Evolutionary conservation across 139 green algal species (phyloP).

Genomic region (Chlamydomonas sp.): DNA sequence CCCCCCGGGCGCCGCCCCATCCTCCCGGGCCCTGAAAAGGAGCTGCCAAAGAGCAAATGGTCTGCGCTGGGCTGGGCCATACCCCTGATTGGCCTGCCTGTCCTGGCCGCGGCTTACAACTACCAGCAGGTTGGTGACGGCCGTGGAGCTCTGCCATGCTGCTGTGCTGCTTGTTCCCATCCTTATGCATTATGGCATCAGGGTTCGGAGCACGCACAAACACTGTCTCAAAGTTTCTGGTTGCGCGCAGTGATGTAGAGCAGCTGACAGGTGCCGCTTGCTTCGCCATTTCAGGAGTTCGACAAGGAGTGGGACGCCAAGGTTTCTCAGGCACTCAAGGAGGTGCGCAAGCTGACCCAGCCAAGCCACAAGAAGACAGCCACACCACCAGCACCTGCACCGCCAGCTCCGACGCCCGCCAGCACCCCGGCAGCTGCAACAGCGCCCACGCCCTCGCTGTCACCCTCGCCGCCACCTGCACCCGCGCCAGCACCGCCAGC

Average conservation of each 20-base stretch:
- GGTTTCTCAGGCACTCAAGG: background rate
- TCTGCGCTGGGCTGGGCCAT: background rate
- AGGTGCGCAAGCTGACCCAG: background rate
- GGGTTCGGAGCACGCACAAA: too few species aligned
- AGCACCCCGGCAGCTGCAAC: background rate
- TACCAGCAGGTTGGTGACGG: background rate
- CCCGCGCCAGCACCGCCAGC: background rate
- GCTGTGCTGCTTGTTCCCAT: too few species aligned
- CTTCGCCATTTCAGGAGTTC: background rate
- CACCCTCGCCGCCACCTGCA: background rate
- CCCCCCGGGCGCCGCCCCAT: too few species aligned
- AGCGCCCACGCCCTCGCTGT: background rate
- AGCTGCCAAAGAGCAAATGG: background rate
- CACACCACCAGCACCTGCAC: background rate
- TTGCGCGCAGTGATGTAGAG: too few species aligned
- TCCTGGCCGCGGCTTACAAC: background rate
- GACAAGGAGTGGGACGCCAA: slow-evolving; percentile 20
- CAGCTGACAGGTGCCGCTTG: too few species aligned
- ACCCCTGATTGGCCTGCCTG: slow-evolving; percentile 1
- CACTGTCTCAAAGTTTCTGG: too few species aligned
- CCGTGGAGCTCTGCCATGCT: too few species aligned
- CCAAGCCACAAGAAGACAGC: background rate
- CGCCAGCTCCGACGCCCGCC: background rate
- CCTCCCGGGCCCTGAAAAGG: too few species aligned
- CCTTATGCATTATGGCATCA: too few species aligned